A percentile compares a stretch with the other conserved stretches of the same genome.
Evolutionary conservation across 306 rosid genomes (phyloP).

Genomic region (Malus sieversii): DNA sequence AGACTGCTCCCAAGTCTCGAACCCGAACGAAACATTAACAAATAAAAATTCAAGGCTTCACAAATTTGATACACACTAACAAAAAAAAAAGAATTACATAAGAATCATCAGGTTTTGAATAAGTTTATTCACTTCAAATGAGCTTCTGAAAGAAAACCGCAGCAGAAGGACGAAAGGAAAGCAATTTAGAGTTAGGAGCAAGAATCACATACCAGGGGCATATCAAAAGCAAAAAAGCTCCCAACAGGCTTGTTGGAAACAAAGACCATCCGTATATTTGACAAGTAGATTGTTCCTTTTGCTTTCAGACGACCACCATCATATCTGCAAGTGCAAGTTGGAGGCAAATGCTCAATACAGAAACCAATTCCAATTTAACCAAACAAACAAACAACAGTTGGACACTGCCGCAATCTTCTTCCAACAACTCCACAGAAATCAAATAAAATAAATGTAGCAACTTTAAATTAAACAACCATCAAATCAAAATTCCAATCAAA

Average conservation of each 20-base stretch:
- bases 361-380: not conserved
- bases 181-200: not conserved
- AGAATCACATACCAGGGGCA: conserved; percentile 76
- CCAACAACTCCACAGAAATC: too few relatives aligned
- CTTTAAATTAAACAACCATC: not conserved
- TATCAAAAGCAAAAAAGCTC: conserved; percentile 62
- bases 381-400: not conserved
- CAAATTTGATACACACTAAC: not conserved
- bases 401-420: too few relatives aligned
- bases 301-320: conserved; percentile 67
- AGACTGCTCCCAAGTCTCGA: too few relatives aligned
- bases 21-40: too few relatives aligned
- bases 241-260: conserved; percentile 61
- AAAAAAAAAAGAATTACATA: too few relatives aligned
- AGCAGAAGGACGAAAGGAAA: not conserved
- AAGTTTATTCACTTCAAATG: not conserved
- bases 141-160: not conserved
- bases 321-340: conserved; percentile 22
- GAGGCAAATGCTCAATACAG: not conserved
- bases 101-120: too few relatives aligned
- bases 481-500: not conserved
- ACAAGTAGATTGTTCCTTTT: conserved; percentile 79
- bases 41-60: not conserved
- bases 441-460: too few relatives aligned
- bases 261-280: conserved; percentile 84